Evolutionary conservation across 306 rosid genomes (phyloP).

Genomic region (Begonia peltatifolia): DNA sequence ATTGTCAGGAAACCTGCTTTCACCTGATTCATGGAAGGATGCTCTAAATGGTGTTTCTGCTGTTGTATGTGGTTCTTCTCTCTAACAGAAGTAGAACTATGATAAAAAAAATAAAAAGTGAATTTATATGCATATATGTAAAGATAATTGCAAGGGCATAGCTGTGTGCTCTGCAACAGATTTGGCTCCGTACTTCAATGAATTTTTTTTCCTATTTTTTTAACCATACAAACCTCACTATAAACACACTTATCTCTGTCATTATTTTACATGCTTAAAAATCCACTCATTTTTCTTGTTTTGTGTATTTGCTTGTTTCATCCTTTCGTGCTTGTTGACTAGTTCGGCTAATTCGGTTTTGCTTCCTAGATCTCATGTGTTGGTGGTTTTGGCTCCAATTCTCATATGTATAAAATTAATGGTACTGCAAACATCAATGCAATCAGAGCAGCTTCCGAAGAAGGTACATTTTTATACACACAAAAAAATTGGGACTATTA

Average conservation of each 20-base stretch:
- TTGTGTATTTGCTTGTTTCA: too few species aligned
- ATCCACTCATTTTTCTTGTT: too few species aligned
- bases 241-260: too few species aligned
- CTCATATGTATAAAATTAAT: conserved; percentile 87
- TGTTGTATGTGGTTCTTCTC: conserved; percentile 46
- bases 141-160: background rate
- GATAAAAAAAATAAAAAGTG: background rate
- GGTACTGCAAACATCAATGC: conserved; percentile 98
- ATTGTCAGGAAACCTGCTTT: conserved; percentile 72
- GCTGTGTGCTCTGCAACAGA: background rate
- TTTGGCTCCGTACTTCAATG: too few species aligned
- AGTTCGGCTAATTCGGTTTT: background rate
- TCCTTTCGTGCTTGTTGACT: background rate
- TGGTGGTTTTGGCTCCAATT: conserved; percentile 95
- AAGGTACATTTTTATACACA: conserved; percentile 33
- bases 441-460: conserved; percentile 74
- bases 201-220: too few species aligned
- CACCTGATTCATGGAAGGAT: conserved; percentile 66
- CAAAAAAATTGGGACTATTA: background rate
- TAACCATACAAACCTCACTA: too few species aligned
- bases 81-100: background rate
- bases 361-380: conserved; percentile 68
- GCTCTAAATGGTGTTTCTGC: conserved; percentile 77
- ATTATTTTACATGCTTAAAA: too few species aligned
- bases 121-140: background rate